A percentile compares a stretch with the other conserved stretches of the same genome.
These are phyloP conservation scores for Xylaria sp. DNA, from an alignment of 2,329 filamentous ascomycete species.

Conservation along the genomic window DNA sequence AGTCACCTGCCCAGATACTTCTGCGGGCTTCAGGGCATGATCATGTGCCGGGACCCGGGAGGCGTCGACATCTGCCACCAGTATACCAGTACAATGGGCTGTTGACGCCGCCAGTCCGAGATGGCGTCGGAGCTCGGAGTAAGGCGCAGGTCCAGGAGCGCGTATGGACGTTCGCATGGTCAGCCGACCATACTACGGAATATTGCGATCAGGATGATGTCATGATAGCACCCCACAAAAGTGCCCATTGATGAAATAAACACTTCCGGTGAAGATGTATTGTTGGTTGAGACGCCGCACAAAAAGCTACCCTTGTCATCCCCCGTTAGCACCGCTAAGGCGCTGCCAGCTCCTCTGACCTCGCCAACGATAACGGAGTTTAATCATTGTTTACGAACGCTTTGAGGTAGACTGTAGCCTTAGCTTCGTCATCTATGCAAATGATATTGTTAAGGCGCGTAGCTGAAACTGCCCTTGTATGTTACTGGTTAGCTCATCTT, in stretches of 20 bases:
- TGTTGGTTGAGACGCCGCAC: neutral
- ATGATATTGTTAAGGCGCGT: slow-evolving; percentile 1
- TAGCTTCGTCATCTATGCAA: neutral
- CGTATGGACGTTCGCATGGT: slow-evolving; percentile 6
- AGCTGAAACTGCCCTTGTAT: slow-evolving; percentile 30
- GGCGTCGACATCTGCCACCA: slow-evolving; percentile 11
- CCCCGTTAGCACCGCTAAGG: neutral
- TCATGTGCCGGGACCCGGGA: slow-evolving; percentile 17
- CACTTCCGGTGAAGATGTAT: neutral
- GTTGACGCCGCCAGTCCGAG: slow-evolving; percentile 22
- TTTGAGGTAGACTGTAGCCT: neutral
- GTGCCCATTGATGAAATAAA: neutral
- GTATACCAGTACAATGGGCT: neutral
- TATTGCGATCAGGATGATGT: slow-evolving; percentile 22
- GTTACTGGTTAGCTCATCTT: neutral
- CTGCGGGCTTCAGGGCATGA: slow-evolving; percentile 20
- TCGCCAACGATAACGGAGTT: no score
- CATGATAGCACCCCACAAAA: neutral
- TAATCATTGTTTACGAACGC: neutral
- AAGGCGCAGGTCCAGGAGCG: neutral
- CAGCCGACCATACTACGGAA: slow-evolving; percentile 20
- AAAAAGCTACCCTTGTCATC: slow-evolving; percentile 3
- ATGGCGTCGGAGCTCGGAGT: slow-evolving; percentile 20
- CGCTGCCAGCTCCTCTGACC: neutral
- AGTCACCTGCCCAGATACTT: slow-evolving; percentile 25